phyloP scores from a whole-genome alignment of 495 filamentous ascomycete species.

The Neurospora sp. region DNA sequence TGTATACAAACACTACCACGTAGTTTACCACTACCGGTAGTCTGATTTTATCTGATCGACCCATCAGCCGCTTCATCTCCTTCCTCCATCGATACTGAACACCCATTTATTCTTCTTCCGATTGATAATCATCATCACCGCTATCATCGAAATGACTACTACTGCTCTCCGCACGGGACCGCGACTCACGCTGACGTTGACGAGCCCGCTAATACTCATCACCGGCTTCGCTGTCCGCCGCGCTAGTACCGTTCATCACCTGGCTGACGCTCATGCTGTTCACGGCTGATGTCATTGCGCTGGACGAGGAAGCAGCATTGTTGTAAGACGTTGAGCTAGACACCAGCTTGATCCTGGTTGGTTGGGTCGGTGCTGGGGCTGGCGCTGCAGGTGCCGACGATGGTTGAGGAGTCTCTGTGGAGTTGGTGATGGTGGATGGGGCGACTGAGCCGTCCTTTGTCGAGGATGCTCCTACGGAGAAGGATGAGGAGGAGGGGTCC shows the following conservation, averaged over 20 bases:
- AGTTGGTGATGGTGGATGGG: constrained; percentile 46
- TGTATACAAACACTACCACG: neutral
- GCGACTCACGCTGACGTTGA: neutral
- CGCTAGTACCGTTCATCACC: constrained; percentile 29
- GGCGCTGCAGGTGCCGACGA: constrained; percentile 13
- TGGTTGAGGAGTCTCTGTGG: constrained; percentile 54
- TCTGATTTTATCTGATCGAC: neutral
- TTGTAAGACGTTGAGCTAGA: constrained; percentile 38
- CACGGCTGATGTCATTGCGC: constrained; percentile 16
- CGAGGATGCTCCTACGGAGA: constrained; percentile 16
- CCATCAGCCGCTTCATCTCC: neutral
- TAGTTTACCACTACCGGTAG: neutral
- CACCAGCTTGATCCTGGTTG: constrained; percentile 45
- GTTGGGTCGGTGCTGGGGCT: constrained; percentile 13
- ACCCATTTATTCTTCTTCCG: neutral
- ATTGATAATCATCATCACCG: neutral
- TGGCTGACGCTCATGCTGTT: constrained; percentile 25
- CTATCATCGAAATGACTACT: neutral
- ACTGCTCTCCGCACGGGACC: neutral
- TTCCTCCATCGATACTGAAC: neutral
- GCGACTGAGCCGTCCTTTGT: constrained; percentile 54
- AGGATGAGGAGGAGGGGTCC: constrained; percentile 14
- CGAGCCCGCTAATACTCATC: constrained; percentile 28
- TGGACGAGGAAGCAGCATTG: neutral
- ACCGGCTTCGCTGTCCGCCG: constrained; percentile 24